Conservation (phyloP, 2,329 filamentous ascomycete genomes). For the Phoma sp. region DNA sequence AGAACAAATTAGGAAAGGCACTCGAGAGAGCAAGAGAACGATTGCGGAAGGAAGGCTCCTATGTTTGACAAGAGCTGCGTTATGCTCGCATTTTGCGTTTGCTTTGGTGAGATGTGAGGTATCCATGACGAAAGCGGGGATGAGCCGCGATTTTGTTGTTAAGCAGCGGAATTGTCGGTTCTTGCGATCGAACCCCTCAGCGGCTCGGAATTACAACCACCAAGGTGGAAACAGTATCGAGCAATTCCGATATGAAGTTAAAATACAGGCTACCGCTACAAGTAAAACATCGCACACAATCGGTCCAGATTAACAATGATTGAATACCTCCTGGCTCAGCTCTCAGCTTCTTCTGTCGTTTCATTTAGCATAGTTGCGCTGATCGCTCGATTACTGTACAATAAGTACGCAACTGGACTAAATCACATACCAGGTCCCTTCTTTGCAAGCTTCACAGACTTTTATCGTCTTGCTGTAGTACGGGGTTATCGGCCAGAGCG, state of each 20-base stretch:
- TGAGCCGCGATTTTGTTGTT: background rate
- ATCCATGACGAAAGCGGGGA: background rate
- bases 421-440: conserved; percentile 68
- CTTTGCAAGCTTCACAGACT: conserved; percentile 70
- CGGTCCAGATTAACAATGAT: background rate
- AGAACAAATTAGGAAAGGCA: background rate
- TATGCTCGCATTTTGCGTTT: background rate
- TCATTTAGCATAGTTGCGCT: background rate
- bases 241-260: background rate
- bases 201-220: background rate
- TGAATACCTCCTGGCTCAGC: background rate
- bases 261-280: background rate
- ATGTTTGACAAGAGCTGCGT: background rate
- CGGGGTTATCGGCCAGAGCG: conserved; percentile 64
- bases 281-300: background rate
- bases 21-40: background rate
- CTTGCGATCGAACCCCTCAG: conserved; percentile 4
- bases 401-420: conserved; percentile 4
- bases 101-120: background rate
- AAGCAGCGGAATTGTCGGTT: conserved; percentile 2
- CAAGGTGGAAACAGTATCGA: background rate
- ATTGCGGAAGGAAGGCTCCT: background rate
- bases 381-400: conserved; percentile 4
- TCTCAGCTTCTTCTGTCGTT: background rate
- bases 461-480: conserved; percentile 72